Evolutionary conservation across 2,329 filamentous ascomycete species (phyloP).

Genomic region (Claviceps purpurea): DNA sequence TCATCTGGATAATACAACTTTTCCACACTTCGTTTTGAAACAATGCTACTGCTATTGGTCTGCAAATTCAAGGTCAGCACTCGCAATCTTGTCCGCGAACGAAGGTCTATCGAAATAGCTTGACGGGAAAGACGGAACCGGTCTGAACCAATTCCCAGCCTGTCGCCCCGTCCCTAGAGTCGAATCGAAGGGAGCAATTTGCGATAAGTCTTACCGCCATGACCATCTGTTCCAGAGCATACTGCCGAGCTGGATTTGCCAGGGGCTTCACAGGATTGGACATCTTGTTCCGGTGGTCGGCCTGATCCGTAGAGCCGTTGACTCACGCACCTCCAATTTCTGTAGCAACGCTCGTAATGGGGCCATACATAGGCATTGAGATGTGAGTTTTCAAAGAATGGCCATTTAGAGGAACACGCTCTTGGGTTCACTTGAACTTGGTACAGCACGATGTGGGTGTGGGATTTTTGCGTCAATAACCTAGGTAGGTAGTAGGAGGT

Average conservation of each 20-base stretch:
- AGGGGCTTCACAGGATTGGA: neutral
- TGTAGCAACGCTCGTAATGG: too few species aligned
- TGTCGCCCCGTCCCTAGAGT: neutral
- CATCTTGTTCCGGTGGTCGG: neutral
- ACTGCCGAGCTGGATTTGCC: constrained; percentile 11
- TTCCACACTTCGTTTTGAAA: constrained; percentile 88
- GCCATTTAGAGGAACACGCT: too few species aligned
- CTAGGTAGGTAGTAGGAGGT: too few species aligned
- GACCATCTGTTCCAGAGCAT: constrained; percentile 35
- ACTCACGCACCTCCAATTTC: too few species aligned
- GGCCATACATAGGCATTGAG: too few species aligned
- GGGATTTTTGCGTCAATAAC: too few species aligned
- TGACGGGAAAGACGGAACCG: neutral
- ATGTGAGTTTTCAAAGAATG: too few species aligned
- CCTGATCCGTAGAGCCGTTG: too few species aligned
- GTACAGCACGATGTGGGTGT: too few species aligned
- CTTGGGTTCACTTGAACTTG: too few species aligned
- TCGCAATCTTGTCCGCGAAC: neutral
- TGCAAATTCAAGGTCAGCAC: constrained; percentile 15
- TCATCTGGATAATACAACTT: constrained; percentile 66
- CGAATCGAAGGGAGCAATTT: neutral
- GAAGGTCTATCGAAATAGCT: neutral
- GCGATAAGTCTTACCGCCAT: constrained; percentile 34
- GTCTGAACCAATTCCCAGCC: neutral
- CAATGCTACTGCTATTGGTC: constrained; percentile 87